Conservation (phyloP, 495 filamentous ascomycete species). For the Sporormia fimetaria region DNA sequence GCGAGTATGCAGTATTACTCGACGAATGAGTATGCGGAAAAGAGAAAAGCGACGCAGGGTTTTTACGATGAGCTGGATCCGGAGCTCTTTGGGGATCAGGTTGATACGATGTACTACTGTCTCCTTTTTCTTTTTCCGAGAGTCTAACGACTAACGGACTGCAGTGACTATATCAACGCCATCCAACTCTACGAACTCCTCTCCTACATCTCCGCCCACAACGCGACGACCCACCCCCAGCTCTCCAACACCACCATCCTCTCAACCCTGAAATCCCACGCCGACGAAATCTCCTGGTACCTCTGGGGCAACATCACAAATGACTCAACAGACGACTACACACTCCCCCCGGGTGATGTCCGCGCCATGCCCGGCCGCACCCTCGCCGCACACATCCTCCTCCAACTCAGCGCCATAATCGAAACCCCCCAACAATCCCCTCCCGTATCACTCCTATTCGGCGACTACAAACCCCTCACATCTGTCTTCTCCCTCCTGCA, state of each 20-base stretch:
- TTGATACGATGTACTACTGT: slow-evolving; percentile 16
- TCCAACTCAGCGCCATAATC: slow-evolving; percentile 43
- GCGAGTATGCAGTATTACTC: slow-evolving; percentile 26
- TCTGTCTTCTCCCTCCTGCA: slow-evolving; percentile 57
- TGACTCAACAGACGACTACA: slow-evolving; percentile 13
- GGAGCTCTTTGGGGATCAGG: slow-evolving; percentile 3
- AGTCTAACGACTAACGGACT: neutral
- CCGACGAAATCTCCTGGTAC: slow-evolving; percentile 50
- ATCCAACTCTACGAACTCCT: slow-evolving; percentile 60
- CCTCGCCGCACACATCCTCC: slow-evolving; percentile 50
- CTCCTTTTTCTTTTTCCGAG: neutral
- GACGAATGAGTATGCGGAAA: slow-evolving; percentile 28
- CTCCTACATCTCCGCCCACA: slow-evolving; percentile 59
- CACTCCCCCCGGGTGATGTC: too few relatives aligned
- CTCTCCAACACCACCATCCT: slow-evolving; percentile 32
- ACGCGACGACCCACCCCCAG: slow-evolving; percentile 42
- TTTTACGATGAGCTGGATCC: slow-evolving; percentile 9
- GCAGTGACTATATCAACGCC: slow-evolving; percentile 43
- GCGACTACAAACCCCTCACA: slow-evolving; percentile 56
- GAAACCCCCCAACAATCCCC: slow-evolving; percentile 20
- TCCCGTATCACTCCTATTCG: slow-evolving; percentile 56
- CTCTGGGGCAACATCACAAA: slow-evolving; percentile 44
- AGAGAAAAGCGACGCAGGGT: neutral
- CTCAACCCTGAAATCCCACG: slow-evolving; percentile 45
- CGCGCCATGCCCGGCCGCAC: slow-evolving; percentile 55